phyloP scores from a whole-genome alignment of 108 stramenopile species.

The Nitzschia sp. region DNA sequence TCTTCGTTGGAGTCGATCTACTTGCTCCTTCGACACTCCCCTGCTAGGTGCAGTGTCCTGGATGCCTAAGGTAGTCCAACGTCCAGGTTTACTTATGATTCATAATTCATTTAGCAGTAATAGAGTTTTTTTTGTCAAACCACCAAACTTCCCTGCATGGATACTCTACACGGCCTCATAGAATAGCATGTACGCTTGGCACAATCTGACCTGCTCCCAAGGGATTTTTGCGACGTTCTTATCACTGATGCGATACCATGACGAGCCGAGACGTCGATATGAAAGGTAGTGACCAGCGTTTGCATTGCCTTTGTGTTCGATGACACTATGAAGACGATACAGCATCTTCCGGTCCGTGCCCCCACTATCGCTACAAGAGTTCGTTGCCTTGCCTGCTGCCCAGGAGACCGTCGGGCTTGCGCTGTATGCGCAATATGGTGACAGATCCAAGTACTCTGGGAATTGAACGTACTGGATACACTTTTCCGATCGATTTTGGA shows the following conservation, averaged over 20 bases:
- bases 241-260: conserved; percentile 72
- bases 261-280: conserved; percentile 51
- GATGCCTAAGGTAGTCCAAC: not conserved
- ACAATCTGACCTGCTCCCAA: conserved; percentile 64
- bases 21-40: conserved; percentile 29
- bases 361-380: not conserved
- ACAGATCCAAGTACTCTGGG: conserved; percentile 56
- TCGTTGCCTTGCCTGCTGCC: conserved; percentile 19
- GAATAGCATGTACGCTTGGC: conserved; percentile 85
- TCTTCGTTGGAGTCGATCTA: conserved; percentile 27
- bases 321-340: conserved; percentile 68
- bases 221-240: conserved; percentile 41
- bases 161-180: conserved; percentile 51
- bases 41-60: conserved; percentile 9
- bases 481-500: conserved; percentile 56
- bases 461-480: conserved; percentile 63
- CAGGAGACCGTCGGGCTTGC: conserved; percentile 19
- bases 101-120: not conserved
- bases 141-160: not conserved
- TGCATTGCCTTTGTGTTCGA: conserved; percentile 78
- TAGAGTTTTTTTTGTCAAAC: not conserved
- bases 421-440: conserved; percentile 65
- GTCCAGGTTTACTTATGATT: not conserved
- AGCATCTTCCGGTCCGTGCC: conserved; percentile 11
- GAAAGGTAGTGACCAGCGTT: conserved; percentile 74